Conservation (phyloP, 139 green algal species). For the Astrephomene gubernaculifera region DNA sequence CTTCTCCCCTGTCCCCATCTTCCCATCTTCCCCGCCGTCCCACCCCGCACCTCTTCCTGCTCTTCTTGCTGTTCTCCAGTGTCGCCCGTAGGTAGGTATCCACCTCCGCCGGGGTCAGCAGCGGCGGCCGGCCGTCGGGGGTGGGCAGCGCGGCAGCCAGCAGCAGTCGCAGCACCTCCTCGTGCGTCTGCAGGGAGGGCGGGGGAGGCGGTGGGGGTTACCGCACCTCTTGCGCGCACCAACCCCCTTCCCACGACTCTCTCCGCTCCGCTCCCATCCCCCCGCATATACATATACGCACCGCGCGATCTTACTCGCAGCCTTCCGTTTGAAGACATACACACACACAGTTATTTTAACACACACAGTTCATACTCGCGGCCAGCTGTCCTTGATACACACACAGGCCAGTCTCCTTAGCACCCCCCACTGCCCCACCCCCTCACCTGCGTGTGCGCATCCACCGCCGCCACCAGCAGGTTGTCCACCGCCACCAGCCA, state of each 20-base stretch:
- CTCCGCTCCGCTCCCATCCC: no score
- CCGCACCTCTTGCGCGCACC: no score
- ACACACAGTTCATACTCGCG: no score
- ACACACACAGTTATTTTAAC: no score
- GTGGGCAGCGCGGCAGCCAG: constrained; percentile 57
- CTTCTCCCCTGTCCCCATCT: background rate
- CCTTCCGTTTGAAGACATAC: no score
- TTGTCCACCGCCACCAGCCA: constrained; percentile 75
- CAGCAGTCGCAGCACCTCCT: constrained; percentile 83
- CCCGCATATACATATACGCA: no score
- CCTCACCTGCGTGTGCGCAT: constrained; percentile 71
- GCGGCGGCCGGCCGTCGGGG: constrained; percentile 7
- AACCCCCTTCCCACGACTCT: no score
- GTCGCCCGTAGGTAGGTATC: constrained; percentile 63
- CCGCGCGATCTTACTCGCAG: no score
- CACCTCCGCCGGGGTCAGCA: constrained; percentile 56
- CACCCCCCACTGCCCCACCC: background rate
- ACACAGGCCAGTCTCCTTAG: no score
- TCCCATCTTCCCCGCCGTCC: background rate
- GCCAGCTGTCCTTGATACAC: no score
- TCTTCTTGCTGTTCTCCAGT: constrained; percentile 61
- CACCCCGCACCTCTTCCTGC: constrained; percentile 40
- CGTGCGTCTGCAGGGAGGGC: constrained; percentile 73
- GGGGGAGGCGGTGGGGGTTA: no score
- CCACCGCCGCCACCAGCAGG: constrained; percentile 69